Conservation (phyloP, 2,329 filamentous ascomycete species). For the Trichophyton schoenleinii region DNA sequence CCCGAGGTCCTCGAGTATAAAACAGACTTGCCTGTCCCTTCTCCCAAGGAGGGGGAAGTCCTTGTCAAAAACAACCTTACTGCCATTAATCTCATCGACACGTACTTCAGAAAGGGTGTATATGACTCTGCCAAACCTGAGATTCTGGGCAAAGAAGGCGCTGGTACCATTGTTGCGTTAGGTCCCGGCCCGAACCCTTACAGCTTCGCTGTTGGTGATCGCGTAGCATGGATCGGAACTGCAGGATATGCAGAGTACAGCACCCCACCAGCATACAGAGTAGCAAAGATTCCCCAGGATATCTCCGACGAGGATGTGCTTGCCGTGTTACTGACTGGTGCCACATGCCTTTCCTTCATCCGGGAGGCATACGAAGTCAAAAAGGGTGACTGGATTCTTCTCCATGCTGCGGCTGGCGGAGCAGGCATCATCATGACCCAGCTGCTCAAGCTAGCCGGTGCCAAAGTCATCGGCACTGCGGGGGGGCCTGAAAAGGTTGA, state of each 20-base stretch:
- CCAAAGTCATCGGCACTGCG: conserved; percentile 67
- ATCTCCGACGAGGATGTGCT: conserved; percentile 52
- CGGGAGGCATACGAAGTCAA: conserved; percentile 60
- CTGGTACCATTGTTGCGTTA: conserved; percentile 55
- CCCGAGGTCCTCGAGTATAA: conserved; percentile 59
- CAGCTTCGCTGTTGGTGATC: conserved; percentile 52
- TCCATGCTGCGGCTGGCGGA: conserved; percentile 72
- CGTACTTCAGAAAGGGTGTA: conserved; percentile 75
- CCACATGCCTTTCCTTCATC: conserved; percentile 70
- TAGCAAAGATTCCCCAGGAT: conserved; percentile 51
- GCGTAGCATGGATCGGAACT: conserved; percentile 55
- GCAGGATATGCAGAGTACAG: conserved; percentile 50
- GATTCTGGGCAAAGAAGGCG: conserved; percentile 66
- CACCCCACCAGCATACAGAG: conserved; percentile 36
- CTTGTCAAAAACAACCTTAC: conserved; percentile 69
- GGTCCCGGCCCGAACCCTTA: conserved; percentile 40
- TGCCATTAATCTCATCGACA: conserved; percentile 85
- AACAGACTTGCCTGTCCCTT: conserved; percentile 58
- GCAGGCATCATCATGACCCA: conserved; percentile 65
- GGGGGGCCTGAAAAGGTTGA: conserved; percentile 59
- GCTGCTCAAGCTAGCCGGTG: conserved; percentile 59
- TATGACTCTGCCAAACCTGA: conserved; percentile 62
- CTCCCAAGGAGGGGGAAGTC: conserved; percentile 55
- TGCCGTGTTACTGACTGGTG: conserved; percentile 62
- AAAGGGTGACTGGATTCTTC: conserved; percentile 65